phyloP scores from a whole-genome alignment of 208 protist genomes.

The Naegleria fowleri region DNA sequence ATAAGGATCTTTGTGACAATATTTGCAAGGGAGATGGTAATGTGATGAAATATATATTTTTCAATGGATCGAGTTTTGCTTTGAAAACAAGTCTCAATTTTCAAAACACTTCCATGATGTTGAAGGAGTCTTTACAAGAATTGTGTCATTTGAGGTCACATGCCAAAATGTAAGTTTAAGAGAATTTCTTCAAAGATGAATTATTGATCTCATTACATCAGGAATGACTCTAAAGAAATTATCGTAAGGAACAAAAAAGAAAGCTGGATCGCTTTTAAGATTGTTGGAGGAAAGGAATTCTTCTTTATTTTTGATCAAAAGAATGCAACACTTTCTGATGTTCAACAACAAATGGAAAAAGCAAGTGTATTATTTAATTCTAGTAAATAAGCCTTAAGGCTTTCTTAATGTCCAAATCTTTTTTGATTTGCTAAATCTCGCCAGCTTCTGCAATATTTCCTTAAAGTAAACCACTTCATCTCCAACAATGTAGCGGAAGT shows the following conservation, averaged over 20 bases:
- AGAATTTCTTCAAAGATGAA: not conserved
- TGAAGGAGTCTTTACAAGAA: not conserved
- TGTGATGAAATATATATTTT: conserved; percentile 25
- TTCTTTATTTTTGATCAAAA: conserved; percentile 23
- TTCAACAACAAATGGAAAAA: conserved; percentile 4
- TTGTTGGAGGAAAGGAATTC: not conserved
- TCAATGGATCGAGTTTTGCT: conserved; percentile 16
- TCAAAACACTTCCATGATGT: not conserved
- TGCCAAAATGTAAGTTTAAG: not conserved
- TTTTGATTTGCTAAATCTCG: not conserved
- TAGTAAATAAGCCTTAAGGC: not conserved
- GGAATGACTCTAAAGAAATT: not conserved
- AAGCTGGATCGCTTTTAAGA: not conserved
- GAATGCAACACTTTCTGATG: not conserved
- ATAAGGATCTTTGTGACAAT: not conserved
- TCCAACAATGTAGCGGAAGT: not conserved
- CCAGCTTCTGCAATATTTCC: conserved; percentile 15
- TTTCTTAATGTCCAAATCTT: conserved; percentile 10
- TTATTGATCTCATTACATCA: too few relatives aligned
- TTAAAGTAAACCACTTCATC: conserved; percentile 12
- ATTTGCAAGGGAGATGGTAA: not conserved
- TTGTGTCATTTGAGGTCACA: not conserved
- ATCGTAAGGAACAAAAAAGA: not conserved
- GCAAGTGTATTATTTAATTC: not conserved
- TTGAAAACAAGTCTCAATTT: not conserved